Base-by-base conservation (phyloP, 2,329 filamentous ascomycete species). In the Cercospora citrullina region DNA sequence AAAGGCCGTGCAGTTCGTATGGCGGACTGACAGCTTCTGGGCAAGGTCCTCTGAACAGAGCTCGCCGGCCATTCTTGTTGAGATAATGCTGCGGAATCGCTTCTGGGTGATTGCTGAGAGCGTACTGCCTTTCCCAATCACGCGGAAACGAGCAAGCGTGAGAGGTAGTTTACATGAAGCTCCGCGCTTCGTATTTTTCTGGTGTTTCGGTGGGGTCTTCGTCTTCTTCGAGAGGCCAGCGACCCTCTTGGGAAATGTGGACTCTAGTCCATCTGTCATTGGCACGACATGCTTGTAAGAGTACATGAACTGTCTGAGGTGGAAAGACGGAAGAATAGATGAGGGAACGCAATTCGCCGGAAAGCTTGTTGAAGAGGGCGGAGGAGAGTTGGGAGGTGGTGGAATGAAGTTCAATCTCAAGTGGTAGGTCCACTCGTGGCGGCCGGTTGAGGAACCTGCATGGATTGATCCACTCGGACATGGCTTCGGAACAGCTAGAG, bases 51-150 rank as follows among this genome's bases (percentile, higher is more conserved):
- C 58, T 5, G 4, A 5, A n/a, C 36, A 5, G 6, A 39, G 60
- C 5, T 31, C 4, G 0, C 2, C 4, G 7, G 23, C 4, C 60
- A 7, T 31, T 5, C 1, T 45, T 4, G 7, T 62, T 8, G 39
- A 23, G n/a, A 26, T 9, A 51, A 5, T 62, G 3, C 6, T 16
- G 5, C 1, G 60, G 36, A 12, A 62, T 62, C 1, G 33, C 18
- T 2, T n/a, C 60, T 0, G 57, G 57, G 1, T 18, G 30, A 7
- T 61, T 18, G 42, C 63, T 61, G 4, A 55, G 21, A 33, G 63
- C 30, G 28, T 65, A 65, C 21, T 28, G 57, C 1, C 30, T 28
- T 36, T 60, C 16, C 63, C 63, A 65, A 5, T 61, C 12, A 21
- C 30, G 1, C 10, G 57, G 42, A 6, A 21, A 30, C 2, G 6